These are phyloP conservation scores for Hymenoscyphus repandus DNA, from an alignment of 2,329 filamentous ascomycete genomes.

Conservation along the genomic window DNA sequence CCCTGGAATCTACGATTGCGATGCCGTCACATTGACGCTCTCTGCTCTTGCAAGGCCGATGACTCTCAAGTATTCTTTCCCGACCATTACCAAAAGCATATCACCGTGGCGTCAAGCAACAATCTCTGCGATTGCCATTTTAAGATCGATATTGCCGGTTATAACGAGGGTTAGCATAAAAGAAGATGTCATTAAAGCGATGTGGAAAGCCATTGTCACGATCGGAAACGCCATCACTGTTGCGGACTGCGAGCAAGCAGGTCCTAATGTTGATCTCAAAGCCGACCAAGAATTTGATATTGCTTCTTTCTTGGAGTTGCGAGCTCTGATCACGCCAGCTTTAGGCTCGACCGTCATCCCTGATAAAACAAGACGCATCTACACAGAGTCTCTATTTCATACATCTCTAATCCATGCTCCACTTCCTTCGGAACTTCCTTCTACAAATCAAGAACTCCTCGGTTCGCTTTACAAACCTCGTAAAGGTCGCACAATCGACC, in stretches of 20 bases:
- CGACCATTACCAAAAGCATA: conserved; percentile 62
- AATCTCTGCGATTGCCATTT: conserved; percentile 60
- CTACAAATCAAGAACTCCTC: conserved; percentile 48
- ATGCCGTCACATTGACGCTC: conserved; percentile 61
- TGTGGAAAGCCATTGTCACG: conserved; percentile 67
- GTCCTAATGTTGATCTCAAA: conserved; percentile 41
- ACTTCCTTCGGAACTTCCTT: conserved; percentile 55
- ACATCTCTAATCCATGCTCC: conserved; percentile 72
- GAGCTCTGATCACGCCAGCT: conserved; percentile 66
- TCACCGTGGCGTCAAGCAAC: conserved; percentile 80
- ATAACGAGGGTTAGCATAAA: conserved; percentile 44
- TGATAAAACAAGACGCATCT: conserved; percentile 62
- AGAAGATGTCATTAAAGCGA: conserved; percentile 44
- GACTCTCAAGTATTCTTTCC: conserved; percentile 73
- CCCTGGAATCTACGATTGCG: conserved; percentile 63
- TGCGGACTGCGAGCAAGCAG: conserved; percentile 51
- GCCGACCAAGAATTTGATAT: conserved; percentile 82
- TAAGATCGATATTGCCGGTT: conserved; percentile 60
- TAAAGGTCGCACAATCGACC: conserved; percentile 66
- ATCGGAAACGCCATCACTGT: conserved; percentile 65
- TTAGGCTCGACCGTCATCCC: conserved; percentile 63
- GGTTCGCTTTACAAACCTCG: conserved; percentile 58
- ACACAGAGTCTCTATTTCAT: conserved; percentile 71
- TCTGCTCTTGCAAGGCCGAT: conserved; percentile 66
- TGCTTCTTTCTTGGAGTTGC: conserved; percentile 61